Base-by-base conservation (phyloP, 2,329 filamentous ascomycete species). In the Magnaporthiopsis incrustans region DNA sequence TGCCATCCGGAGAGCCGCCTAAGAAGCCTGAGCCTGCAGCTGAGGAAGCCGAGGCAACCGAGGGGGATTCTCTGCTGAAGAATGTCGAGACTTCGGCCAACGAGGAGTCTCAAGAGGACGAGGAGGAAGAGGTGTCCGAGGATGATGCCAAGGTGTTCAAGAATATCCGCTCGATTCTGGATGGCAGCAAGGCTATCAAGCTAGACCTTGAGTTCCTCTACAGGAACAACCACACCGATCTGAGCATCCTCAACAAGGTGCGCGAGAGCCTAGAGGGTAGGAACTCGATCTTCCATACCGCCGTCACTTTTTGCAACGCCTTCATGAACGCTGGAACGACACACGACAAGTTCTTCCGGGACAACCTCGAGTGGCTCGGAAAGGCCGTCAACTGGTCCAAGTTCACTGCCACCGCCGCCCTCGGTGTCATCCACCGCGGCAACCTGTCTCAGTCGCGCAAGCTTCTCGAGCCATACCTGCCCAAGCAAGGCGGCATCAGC, bases 371-470 rank as follows among this genome's bases (percentile, higher is more conserved):
- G 69, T 99, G 95, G 95, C 80, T 99, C 4, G 93, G 94, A 66
- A 99, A 98, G 81, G 95, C 95, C 32, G 92, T 98, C 60, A 99
- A 99, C 79, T 99, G 95, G 95, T 97, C 93, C 66, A 99, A 99
- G 75, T 99, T 99, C 75, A 97, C 95, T 0, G 95, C 95, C 18
- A 99, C 95, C 5, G 95, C 95, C 64, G 95, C 95, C 10, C 82
- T 99, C 7, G 95, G 95, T 75, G 95, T 98, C 62, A 97, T 99
- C 67, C 95, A 99, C 76, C 89, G 92, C 59, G 95, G 95, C 64
- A 99, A 99, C 76, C 82, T 99, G 65, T 90, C 89, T 30, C 94
- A 99, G 72, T 95, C 93, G 1, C 88, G 92, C 72, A 97, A 97
- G 78, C 84, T 99, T 2, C 83, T 99, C 18, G 92, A 97, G 72